phyloP scores from a whole-genome alignment of 164 flowering plant genomes.

The Magnolia sinica region DNA sequence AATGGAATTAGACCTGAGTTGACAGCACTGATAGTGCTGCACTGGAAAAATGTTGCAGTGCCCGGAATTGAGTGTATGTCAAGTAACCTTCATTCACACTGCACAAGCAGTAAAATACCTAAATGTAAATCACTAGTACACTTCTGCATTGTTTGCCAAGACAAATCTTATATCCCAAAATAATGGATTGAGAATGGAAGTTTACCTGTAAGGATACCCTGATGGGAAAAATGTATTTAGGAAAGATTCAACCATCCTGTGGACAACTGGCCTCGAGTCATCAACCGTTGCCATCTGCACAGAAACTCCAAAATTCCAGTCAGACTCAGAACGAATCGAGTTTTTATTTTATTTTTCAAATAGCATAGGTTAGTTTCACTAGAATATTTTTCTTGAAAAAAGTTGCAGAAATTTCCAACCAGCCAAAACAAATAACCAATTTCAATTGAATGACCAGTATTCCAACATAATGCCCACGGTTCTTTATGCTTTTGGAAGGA shows the following conservation, averaged over 20 bases:
- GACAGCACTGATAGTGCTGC: slow-evolving; percentile 92
- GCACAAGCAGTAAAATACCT: slow-evolving; percentile 20
- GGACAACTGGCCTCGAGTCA: slow-evolving; percentile 59
- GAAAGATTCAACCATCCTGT: slow-evolving; percentile 64
- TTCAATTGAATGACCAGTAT: no score
- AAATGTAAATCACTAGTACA: not conserved
- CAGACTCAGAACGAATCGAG: no score
- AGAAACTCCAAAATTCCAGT: not conserved
- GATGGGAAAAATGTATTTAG: slow-evolving; percentile 83
- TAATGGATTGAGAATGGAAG: slow-evolving; percentile 1
- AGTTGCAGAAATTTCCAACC: no score
- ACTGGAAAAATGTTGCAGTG: slow-evolving; percentile 84
- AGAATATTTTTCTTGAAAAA: no score
- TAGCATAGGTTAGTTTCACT: no score
- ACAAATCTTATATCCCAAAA: not conserved
- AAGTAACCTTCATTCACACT: slow-evolving; percentile 96
- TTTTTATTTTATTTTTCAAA: no score
- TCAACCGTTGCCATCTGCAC: slow-evolving; percentile 60
- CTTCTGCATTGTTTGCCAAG: not conserved
- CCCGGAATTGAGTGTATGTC: slow-evolving; percentile 86
- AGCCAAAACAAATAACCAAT: no score
- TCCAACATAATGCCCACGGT: no score
- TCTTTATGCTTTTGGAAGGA: no score
- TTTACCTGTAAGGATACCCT: slow-evolving; percentile 92
- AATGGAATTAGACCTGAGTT: slow-evolving; percentile 73